These are phyloP conservation scores for Cytospora mali DNA, from an alignment of 2,329 filamentous ascomycete genomes.

Conservation along the genomic window DNA sequence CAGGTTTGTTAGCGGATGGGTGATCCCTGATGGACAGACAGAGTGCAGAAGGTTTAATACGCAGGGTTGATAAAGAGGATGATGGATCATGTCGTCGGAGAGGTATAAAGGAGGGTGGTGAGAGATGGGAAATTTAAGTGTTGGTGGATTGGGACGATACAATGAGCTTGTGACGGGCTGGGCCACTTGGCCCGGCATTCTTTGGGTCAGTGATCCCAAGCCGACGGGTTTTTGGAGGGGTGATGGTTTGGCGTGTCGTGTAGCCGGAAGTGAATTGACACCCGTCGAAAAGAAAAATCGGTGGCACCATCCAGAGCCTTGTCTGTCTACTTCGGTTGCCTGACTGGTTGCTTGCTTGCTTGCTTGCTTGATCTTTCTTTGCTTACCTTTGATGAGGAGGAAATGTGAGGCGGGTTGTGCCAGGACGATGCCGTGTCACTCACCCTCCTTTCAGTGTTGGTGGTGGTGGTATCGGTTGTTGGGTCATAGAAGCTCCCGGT, in stretches of 20 bases:
- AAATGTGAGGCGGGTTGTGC: slow-evolving; percentile 47
- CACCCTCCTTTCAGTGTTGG: slow-evolving; percentile 49
- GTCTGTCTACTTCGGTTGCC: no score
- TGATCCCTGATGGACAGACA: slow-evolving; percentile 30
- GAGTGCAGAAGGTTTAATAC: slow-evolving; percentile 21
- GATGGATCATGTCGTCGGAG: slow-evolving; percentile 13
- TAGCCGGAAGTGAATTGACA: slow-evolving; percentile 6
- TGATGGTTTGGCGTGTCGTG: slow-evolving; percentile 23
- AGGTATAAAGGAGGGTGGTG: neutral
- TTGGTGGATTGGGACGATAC: slow-evolving; percentile 12
- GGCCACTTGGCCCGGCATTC: slow-evolving; percentile 23
- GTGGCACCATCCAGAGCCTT: slow-evolving; percentile 4
- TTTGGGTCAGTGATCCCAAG: slow-evolving; percentile 29
- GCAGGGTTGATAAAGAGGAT: slow-evolving; percentile 26
- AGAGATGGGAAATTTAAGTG: slow-evolving; percentile 1
- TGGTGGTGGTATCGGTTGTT: slow-evolving; percentile 51
- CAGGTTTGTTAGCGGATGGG: slow-evolving; percentile 26
- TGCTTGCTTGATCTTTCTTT: slow-evolving; percentile 27
- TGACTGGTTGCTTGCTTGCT: slow-evolving; percentile 1
- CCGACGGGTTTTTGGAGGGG: slow-evolving; percentile 22
- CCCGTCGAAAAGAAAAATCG: slow-evolving; percentile 12
- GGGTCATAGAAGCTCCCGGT: slow-evolving; percentile 57
- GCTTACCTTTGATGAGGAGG: slow-evolving; percentile 51
- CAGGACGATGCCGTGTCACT: slow-evolving; percentile 51
- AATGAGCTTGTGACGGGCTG: slow-evolving; percentile 18